A percentile compares a stretch with the other conserved stretches of the same genome.
Evolutionary conservation across 495 filamentous ascomycete genomes (phyloP).

Genomic region (Trichoderma erinaceum): DNA sequence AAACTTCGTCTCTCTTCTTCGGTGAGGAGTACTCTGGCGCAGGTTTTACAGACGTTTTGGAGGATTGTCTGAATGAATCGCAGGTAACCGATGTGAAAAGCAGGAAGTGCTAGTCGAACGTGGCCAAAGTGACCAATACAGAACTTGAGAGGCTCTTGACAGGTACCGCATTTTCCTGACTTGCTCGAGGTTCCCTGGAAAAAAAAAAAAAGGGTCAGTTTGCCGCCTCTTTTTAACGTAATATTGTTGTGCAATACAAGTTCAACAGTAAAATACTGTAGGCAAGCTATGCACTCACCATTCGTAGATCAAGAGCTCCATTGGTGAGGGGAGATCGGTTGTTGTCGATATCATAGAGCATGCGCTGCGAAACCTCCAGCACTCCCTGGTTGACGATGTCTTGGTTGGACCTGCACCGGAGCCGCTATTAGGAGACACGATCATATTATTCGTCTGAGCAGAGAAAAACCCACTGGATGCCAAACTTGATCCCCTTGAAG

Average conservation of each 20-base stretch:
- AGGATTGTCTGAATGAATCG: conserved; percentile 82
- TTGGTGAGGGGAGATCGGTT: conserved; percentile 63
- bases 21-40: conserved; percentile 67
- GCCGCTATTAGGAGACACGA: neutral
- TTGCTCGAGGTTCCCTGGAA: conserved; percentile 70
- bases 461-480: conserved; percentile 64
- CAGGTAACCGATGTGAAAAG: conserved; percentile 93
- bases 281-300: conserved; percentile 37
- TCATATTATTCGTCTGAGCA: neutral
- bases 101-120: conserved; percentile 79
- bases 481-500: conserved; percentile 90
- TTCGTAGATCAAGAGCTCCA: conserved; percentile 77
- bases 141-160: conserved; percentile 63
- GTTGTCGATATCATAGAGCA: conserved; percentile 79
- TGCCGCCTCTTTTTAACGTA: no score
- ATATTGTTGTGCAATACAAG: no score
- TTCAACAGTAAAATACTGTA: no score
- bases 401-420: conserved; percentile 62
- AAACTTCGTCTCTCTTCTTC: conserved; percentile 67
- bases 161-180: conserved; percentile 69
- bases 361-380: conserved; percentile 82
- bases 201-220: conserved; percentile 16
- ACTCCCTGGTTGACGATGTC: conserved; percentile 93
- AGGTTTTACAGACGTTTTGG: conserved; percentile 90
- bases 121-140: conserved; percentile 97